Evolutionary conservation across 2,329 filamentous ascomycete species (phyloP).

Genomic region (Coniochaeta sp.): DNA sequence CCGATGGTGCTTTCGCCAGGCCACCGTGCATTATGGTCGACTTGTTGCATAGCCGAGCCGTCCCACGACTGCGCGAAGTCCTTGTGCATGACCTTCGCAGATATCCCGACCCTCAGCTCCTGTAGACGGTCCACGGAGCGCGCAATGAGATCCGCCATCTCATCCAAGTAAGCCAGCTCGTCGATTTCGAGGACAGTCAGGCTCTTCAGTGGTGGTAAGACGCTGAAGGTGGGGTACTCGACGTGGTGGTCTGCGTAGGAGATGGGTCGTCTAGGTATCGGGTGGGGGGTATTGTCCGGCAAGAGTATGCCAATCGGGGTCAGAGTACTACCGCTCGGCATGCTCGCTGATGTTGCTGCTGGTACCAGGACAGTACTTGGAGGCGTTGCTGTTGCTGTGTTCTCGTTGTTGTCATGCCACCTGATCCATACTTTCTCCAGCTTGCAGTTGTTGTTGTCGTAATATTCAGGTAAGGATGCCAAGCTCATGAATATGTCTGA

Average conservation of each 20-base stretch:
- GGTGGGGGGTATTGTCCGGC: constrained; percentile 20
- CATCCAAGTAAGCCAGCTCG: constrained; percentile 74
- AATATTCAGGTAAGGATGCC: constrained; percentile 58
- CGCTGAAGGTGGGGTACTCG: constrained; percentile 74
- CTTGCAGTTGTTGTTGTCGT: constrained; percentile 52
- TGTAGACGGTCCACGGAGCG: constrained; percentile 58
- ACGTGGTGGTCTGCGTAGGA: constrained; percentile 50
- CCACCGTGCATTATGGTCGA: constrained; percentile 51
- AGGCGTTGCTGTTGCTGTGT: constrained; percentile 16
- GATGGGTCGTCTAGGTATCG: constrained; percentile 29
- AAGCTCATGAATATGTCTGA: constrained; percentile 77
- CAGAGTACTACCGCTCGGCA: constrained; percentile 28
- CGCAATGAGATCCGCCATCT: constrained; percentile 71
- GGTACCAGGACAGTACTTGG: constrained; percentile 1
- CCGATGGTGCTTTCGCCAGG: constrained; percentile 51
- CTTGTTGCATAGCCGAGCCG: constrained; percentile 52
- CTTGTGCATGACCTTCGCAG: constrained; percentile 34
- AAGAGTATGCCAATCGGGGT: constrained; percentile 34
- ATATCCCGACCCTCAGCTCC: constrained; percentile 69
- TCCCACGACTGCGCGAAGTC: constrained; percentile 59
- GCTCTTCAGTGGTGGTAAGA: constrained; percentile 67
- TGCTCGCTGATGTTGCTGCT: constrained; percentile 9
- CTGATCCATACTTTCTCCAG: constrained; percentile 72
- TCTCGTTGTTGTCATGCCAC: constrained; percentile 69
- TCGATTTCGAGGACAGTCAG: constrained; percentile 76